Conservation (phyloP, 1,284 basidiomycete genomes). For the Fomitopsis betulina region DNA sequence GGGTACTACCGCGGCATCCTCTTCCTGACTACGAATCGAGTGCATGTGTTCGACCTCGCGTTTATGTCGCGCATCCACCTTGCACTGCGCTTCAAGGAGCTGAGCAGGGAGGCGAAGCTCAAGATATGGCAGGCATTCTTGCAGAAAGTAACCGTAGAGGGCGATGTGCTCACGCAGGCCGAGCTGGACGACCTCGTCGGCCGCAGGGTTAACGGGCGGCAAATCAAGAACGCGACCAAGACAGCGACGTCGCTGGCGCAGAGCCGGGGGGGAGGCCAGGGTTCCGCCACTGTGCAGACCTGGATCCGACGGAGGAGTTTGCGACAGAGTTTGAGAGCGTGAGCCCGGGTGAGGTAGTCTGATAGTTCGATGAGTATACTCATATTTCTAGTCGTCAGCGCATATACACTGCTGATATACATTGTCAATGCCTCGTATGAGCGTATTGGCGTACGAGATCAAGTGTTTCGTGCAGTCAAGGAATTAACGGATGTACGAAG, state of each 20-base stretch:
- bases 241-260: slow-evolving; percentile 55
- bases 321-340: slow-evolving; percentile 38
- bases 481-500: no score
- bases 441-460: no score
- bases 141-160: slow-evolving; percentile 24
- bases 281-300: slow-evolving; percentile 44
- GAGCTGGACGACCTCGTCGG: slow-evolving; percentile 39
- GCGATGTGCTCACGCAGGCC: slow-evolving; percentile 25
- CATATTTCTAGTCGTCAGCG: no score
- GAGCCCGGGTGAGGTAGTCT: neutral
- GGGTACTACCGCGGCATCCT: slow-evolving; percentile 65
- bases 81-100: slow-evolving; percentile 53
- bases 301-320: slow-evolving; percentile 60
- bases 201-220: slow-evolving; percentile 51
- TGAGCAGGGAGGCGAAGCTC: slow-evolving; percentile 40
- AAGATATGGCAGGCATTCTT: slow-evolving; percentile 59
- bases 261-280: slow-evolving; percentile 40
- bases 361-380: no score
- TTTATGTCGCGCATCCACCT: slow-evolving; percentile 66
- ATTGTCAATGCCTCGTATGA: no score
- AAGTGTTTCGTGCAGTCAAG: no score
- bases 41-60: slow-evolving; percentile 60
- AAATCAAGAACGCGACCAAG: slow-evolving; percentile 61
- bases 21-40: slow-evolving; percentile 67
- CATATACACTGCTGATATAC: no score